These are phyloP conservation scores for Suillus americanus DNA, from an alignment of 768 basidiomycete species.

Conservation along the genomic window DNA sequence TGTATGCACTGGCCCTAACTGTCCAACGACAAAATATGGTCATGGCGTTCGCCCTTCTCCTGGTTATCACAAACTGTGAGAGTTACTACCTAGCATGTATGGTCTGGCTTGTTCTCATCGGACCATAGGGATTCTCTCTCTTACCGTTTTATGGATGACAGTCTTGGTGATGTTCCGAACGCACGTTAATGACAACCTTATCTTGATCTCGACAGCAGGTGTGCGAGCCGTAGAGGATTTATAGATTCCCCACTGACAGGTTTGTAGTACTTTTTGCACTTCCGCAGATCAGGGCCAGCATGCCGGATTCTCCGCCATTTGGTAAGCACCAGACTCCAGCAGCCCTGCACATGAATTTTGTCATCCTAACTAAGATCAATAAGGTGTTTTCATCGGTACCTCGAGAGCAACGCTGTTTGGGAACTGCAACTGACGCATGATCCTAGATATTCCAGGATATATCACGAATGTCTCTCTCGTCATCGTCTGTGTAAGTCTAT, in stretches of 20 bases:
- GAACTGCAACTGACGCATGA: neutral
- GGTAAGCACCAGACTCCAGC: constrained; percentile 3
- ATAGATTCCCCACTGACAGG: neutral
- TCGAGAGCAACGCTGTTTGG: neutral
- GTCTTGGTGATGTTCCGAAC: constrained; percentile 4
- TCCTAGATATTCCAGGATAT: constrained; percentile 9
- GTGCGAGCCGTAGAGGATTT: neutral
- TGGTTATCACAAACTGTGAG: constrained; percentile 7
- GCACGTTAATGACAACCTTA: constrained; percentile 1
- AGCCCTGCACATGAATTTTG: neutral
- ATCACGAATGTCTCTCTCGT: constrained; percentile 10
- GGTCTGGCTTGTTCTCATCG: neutral
- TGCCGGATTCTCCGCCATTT: constrained; percentile 9
- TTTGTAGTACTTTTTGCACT: constrained; percentile 7
- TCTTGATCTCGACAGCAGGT: constrained; percentile 6
- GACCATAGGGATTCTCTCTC: constrained; percentile 3
- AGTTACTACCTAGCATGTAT: neutral
- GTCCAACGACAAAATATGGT: constrained; percentile 1
- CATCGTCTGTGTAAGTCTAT: constrained; percentile 5
- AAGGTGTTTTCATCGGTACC: constrained; percentile 6
- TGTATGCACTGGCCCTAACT: constrained; percentile 1
- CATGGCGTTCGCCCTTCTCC: neutral
- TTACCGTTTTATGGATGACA: constrained; percentile 9
- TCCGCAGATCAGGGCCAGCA: constrained; percentile 7
- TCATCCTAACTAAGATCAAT: neutral